phyloP scores from a whole-genome alignment of 1,139 yeast genomes.

The Wickerhamomyces sp. region DNA sequence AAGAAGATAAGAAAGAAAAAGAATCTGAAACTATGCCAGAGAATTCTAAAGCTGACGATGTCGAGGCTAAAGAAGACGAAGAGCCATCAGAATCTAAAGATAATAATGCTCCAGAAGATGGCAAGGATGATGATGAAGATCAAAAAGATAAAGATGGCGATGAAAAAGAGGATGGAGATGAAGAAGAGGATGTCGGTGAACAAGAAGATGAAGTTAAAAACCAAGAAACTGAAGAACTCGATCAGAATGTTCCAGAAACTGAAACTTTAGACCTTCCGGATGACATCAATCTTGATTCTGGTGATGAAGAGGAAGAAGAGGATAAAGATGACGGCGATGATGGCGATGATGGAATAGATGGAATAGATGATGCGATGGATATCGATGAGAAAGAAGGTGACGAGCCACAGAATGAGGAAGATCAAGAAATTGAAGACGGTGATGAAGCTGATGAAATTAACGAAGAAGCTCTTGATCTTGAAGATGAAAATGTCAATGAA shows the following conservation, averaged over 20 bases:
- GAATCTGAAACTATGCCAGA: constrained; percentile 67
- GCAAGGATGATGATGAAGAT: constrained; percentile 37
- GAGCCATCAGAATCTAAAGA: constrained; percentile 39
- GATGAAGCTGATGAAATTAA: constrained; percentile 29
- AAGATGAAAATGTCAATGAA: constrained; percentile 19
- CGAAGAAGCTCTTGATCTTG: constrained; percentile 28
- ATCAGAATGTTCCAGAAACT: constrained; percentile 69
- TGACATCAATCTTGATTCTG: constrained; percentile 75
- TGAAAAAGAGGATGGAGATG: constrained; percentile 38
- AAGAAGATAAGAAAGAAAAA: constrained; percentile 68
- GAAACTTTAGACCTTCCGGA: constrained; percentile 85
- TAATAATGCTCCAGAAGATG: constrained; percentile 30
- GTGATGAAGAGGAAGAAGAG: constrained; percentile 49
- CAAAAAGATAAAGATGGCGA: constrained; percentile 46
- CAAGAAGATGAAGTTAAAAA: constrained; percentile 67
- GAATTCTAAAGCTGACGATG: constrained; percentile 51
- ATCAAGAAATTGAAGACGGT: constrained; percentile 30
- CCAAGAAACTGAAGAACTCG: constrained; percentile 68
- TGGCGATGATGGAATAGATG: constrained; percentile 26
- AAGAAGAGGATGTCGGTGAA: constrained; percentile 60
- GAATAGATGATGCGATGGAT: constrained; percentile 28
- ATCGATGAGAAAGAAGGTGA: constrained; percentile 27
- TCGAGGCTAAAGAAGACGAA: constrained; percentile 54
- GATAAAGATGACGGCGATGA: constrained; percentile 25
- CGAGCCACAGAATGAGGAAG: constrained; percentile 30